Percentiles rank a stretch among this genome's conserved stretches.
phyloP scores from a whole-genome alignment of 1,284 basidiomycete genomes.

The Taiwanofungus camphoratus region DNA sequence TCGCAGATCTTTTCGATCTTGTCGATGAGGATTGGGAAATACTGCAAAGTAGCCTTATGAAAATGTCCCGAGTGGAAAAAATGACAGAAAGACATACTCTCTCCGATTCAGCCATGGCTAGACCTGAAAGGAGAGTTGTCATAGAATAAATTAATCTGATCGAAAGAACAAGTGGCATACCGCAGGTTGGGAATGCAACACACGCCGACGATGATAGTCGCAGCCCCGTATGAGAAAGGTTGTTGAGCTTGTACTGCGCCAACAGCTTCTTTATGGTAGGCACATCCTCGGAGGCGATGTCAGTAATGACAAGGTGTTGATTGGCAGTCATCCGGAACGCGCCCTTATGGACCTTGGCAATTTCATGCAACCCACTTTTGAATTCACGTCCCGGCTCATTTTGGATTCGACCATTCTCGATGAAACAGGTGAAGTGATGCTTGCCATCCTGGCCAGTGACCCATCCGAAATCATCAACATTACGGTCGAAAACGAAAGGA shows the following conservation, averaged over 20 bases:
- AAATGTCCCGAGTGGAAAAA: background rate
- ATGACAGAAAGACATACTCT: slow-evolving; percentile 42
- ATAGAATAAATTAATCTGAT: slow-evolving; percentile 7
- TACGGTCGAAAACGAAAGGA: slow-evolving; percentile 81
- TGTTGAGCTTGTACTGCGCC: slow-evolving; percentile 88
- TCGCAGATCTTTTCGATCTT: slow-evolving; percentile 96
- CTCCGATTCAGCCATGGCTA: slow-evolving; percentile 95
- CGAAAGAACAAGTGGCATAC: slow-evolving; percentile 30
- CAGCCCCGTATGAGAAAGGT: slow-evolving; percentile 76
- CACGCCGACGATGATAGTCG: slow-evolving; percentile 89
- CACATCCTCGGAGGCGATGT: slow-evolving; percentile 72
- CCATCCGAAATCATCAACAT: slow-evolving; percentile 96
- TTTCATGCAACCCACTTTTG: slow-evolving; percentile 90
- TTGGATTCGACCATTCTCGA: slow-evolving; percentile 96
- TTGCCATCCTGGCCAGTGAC: slow-evolving; percentile 80
- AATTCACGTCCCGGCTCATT: slow-evolving; percentile 88
- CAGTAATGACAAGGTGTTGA: slow-evolving; percentile 90
- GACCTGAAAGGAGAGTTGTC: slow-evolving; percentile 48
- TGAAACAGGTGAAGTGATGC: slow-evolving; percentile 91
- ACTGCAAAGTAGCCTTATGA: slow-evolving; percentile 38
- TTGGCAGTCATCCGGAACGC: slow-evolving; percentile 91
- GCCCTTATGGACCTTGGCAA: slow-evolving; percentile 93
- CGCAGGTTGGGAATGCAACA: slow-evolving; percentile 97
- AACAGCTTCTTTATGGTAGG: slow-evolving; percentile 78
- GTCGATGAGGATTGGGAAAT: slow-evolving; percentile 90